Evolutionary conservation across 164 flowering plant species (phyloP), one percentile per base, ranked within the genome.

Genomic region (Magnolia sinica): DNA sequence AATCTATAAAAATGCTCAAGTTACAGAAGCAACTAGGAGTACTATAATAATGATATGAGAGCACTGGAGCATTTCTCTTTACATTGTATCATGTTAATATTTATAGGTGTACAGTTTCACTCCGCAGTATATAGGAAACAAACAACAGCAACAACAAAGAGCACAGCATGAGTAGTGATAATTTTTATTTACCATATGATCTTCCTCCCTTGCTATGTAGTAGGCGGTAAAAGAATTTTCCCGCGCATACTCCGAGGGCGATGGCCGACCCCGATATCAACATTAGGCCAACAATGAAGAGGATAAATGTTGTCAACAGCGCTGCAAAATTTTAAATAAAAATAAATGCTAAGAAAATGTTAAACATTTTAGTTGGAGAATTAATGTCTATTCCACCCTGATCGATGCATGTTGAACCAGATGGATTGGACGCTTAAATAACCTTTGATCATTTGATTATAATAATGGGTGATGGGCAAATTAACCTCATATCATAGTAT

Each of bases 211-310:
- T 64, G 51, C 19, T 65, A 22, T 50, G 50, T 0, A 24, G n/a
- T 69, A 31, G 72, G 16, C 13, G 4, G 67, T 77, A 83, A 20
- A 71, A 8, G 4, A 74, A 0, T 78, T 64, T 81, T 1, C 86
- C 86, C 9, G 76, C 50, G 19, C 52, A 77, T 68, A 83, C 63
- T 3, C 90, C 87, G 45, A 79, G 3, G 7, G 18, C 51, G 72
- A 84, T 73, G 0, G 87, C 83, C 29, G 24, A 10, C 3, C n/a
- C 23, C 22, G 52, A 37, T n/a, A 31, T 23, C 22, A 64, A 22
- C 4, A 7, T 27, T 31, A 64, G 11, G 5, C 8, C 24, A 37
- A 20, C 16, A 7, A n/a, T 7, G 52, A 6, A 37, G n/a, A 59
- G 13, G 2, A 20, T 5, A 74, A 59, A 20, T 51, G 50, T 29